Conservation (phyloP, 2,329 filamentous ascomycete genomes). For the Paraphoma sp. region DNA sequence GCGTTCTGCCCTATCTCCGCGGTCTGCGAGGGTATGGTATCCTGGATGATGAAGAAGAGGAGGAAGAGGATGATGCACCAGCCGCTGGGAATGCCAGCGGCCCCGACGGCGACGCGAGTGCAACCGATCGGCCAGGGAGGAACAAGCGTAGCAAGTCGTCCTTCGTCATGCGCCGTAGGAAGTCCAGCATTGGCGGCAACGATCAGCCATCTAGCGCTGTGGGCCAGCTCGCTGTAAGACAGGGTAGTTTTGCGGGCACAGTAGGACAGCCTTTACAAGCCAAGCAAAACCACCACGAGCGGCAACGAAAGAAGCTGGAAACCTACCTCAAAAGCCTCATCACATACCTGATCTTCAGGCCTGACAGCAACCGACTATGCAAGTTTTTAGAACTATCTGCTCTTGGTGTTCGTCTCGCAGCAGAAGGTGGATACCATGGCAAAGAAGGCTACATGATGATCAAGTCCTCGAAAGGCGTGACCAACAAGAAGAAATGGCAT, state of each 20-base stretch:
- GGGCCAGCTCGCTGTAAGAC: constrained; percentile 32
- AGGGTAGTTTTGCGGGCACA: constrained; percentile 51
- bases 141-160: constrained; percentile 63
- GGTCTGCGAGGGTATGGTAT: constrained; percentile 72
- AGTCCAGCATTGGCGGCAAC: constrained; percentile 59
- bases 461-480: constrained; percentile 85
- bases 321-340: constrained; percentile 93
- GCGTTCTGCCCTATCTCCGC: constrained; percentile 87
- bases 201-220: constrained; percentile 27
- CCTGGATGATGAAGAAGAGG: constrained; percentile 72
- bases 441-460: constrained; percentile 96
- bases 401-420: constrained; percentile 88
- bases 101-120: constrained; percentile 71
- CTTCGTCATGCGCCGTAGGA: constrained; percentile 63
- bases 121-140: constrained; percentile 66
- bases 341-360: constrained; percentile 93
- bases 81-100: constrained; percentile 60
- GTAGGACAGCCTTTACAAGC: constrained; percentile 46
- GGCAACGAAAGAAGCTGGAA: constrained; percentile 83
- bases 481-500: constrained; percentile 81
- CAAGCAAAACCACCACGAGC: constrained; percentile 73
- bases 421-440: constrained; percentile 95
- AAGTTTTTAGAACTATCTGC: constrained; percentile 96
- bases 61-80: constrained; percentile 70
- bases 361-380: constrained; percentile 93